These are phyloP conservation scores for Solanum hybrid DNA, from an alignment of 305 asterid species.

Conservation along the genomic window DNA sequence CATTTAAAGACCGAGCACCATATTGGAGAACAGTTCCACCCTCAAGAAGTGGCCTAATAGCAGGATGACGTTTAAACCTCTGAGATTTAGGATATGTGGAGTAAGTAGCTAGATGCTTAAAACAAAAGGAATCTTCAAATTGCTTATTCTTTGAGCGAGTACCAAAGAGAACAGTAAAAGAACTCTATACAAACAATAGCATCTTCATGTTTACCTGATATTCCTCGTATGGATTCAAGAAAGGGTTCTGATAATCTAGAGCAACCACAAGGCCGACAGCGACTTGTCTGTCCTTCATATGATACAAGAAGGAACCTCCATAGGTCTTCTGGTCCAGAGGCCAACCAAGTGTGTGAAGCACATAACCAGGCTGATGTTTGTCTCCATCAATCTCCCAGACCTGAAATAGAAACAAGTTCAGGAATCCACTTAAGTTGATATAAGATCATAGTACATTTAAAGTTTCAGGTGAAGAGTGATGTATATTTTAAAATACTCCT, in stretches of 20 bases:
- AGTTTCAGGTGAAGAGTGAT: neutral
- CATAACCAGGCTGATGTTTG: constrained; percentile 72
- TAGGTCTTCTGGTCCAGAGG: constrained; percentile 82
- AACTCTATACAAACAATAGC: neutral
- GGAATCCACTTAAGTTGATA: neutral
- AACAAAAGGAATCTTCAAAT: neutral
- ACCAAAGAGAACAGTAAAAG: neutral
- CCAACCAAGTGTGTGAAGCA: constrained; percentile 95
- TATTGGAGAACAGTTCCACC: constrained; percentile 83
- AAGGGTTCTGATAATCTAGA: constrained; percentile 78
- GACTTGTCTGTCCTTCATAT: constrained; percentile 91
- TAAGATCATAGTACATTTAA: neutral
- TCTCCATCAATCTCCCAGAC: constrained; percentile 86
- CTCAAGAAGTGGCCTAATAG: constrained; percentile 75
- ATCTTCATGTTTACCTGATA: constrained; percentile 58
- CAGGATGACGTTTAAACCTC: constrained; percentile 90
- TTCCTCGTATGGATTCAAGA: constrained; percentile 88
- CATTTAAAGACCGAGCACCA: constrained; percentile 95
- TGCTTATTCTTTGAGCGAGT: neutral
- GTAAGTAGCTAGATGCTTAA: constrained; percentile 1
- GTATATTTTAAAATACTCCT: neutral
- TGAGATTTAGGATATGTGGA: constrained; percentile 16
- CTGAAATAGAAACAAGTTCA: constrained; percentile 30
- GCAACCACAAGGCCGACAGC: constrained; percentile 85
- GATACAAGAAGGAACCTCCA: constrained; percentile 96